A percentile compares a stretch with the other conserved stretches of the same genome.
Evolutionary conservation across 2,329 filamentous ascomycete species (phyloP).

Genomic region (Apiospora koreana): DNA sequence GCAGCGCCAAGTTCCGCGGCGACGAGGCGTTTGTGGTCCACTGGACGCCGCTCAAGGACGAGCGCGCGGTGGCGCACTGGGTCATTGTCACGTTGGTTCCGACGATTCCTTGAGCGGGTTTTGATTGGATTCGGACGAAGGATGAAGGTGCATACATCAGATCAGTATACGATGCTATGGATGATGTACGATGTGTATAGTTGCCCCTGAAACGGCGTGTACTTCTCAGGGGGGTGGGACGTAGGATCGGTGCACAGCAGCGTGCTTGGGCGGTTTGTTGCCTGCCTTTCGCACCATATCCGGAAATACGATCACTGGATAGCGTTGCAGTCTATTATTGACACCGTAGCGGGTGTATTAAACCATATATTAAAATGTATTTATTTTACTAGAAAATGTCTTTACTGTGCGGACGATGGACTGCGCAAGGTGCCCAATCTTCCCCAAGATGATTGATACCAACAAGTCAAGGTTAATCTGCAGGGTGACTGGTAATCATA

Average conservation of each 20-base stretch:
- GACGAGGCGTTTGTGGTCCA: conserved; percentile 25
- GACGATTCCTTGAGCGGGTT: conserved; percentile 4
- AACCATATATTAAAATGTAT: no score
- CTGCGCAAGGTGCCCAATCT: background rate
- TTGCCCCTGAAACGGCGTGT: background rate
- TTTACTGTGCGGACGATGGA: no score
- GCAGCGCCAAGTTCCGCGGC: conserved; percentile 27
- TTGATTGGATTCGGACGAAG: background rate
- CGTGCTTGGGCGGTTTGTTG: no score
- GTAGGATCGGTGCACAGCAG: background rate
- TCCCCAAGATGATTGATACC: background rate
- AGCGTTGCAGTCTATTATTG: no score
- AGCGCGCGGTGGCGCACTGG: conserved; percentile 18
- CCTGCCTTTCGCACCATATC: no score
- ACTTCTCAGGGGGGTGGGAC: background rate
- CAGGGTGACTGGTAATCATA: background rate
- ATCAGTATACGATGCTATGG: background rate
- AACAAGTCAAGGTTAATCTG: background rate
- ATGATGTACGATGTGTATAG: background rate
- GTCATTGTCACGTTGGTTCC: conserved; percentile 19
- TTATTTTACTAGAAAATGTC: no score
- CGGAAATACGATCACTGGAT: background rate
- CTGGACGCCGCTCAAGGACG: conserved; percentile 28
- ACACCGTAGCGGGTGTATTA: no score
- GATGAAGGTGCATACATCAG: no score